phyloP scores from a whole-genome alignment of 441 rosid species.

The Gossypium schwendimanii region DNA sequence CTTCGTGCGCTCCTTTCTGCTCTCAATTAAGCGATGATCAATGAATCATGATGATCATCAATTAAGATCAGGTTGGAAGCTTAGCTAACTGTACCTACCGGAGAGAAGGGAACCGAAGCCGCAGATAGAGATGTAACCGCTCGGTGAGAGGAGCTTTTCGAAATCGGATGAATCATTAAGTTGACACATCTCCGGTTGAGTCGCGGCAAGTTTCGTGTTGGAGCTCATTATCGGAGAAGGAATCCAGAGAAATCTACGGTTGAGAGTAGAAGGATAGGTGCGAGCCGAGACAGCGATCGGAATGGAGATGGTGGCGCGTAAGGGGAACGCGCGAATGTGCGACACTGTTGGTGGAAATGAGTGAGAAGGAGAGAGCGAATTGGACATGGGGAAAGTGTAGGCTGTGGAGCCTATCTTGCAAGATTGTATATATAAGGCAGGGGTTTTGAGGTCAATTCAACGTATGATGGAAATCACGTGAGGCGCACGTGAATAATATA shows the following conservation, averaged over 20 bases:
- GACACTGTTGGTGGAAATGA: background rate
- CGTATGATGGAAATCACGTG: background rate
- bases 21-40: conserved; percentile 4
- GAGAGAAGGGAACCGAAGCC: conserved; percentile 97
- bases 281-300: background rate
- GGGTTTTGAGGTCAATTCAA: conserved; percentile 1
- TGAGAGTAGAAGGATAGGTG: background rate
- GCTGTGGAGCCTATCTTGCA: background rate
- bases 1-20: conserved; percentile 81
- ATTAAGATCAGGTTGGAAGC: background rate
- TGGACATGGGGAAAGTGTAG: background rate
- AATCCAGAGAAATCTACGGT: conserved; percentile 16
- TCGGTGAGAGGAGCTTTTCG: conserved; percentile 39
- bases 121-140: conserved; percentile 61
- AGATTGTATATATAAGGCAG: background rate
- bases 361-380: background rate
- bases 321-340: background rate
- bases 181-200: conserved; percentile 21
- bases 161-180: conserved; percentile 56
- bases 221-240: conserved; percentile 20
- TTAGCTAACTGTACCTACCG: conserved; percentile 24
- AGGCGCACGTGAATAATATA: background rate
- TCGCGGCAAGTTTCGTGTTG: conserved; percentile 2
- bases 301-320: background rate
- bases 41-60: background rate